Conservation (phyloP, 2,329 filamentous ascomycete species). For the Colletotrichum eleusines region DNA sequence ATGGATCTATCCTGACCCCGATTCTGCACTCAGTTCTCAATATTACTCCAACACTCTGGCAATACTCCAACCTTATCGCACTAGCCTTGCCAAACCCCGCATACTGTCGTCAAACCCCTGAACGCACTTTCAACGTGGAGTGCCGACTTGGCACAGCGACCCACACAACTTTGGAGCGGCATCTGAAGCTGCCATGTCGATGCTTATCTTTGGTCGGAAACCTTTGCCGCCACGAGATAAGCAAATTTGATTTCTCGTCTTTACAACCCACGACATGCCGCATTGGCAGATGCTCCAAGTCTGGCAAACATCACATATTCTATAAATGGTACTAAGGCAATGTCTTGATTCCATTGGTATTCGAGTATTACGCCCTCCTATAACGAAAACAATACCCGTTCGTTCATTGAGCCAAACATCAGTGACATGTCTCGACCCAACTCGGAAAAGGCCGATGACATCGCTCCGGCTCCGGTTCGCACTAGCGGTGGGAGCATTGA, state of each 20-base stretch:
- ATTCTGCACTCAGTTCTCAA: background rate
- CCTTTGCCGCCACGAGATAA: slow-evolving; percentile 36
- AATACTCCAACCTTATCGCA: slow-evolving; percentile 40
- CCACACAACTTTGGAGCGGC: slow-evolving; percentile 36
- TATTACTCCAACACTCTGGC: slow-evolving; percentile 19
- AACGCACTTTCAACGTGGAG: slow-evolving; percentile 24
- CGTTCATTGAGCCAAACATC: background rate
- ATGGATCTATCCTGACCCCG: slow-evolving; percentile 1
- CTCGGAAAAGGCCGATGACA: slow-evolving; percentile 43
- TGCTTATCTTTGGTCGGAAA: slow-evolving; percentile 33
- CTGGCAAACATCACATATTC: background rate
- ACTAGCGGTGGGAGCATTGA: slow-evolving; percentile 45
- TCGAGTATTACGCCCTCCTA: background rate
- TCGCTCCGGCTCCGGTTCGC: slow-evolving; percentile 42
- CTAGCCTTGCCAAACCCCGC: slow-evolving; percentile 13
- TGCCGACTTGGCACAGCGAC: slow-evolving; percentile 19
- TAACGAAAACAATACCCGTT: background rate
- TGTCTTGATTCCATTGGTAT: background rate
- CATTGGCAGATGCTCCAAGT: slow-evolving; percentile 28
- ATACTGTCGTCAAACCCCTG: slow-evolving; percentile 13
- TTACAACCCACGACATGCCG: background rate
- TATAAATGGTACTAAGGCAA: slow-evolving; percentile 27
- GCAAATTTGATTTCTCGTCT: background rate
- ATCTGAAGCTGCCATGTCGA: slow-evolving; percentile 31
- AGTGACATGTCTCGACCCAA: slow-evolving; percentile 35